A percentile compares a stretch with the other conserved stretches of the same genome.
Evolutionary conservation across 2,329 filamentous ascomycete species (phyloP).

Genomic region (Fusarium proliferatum): DNA sequence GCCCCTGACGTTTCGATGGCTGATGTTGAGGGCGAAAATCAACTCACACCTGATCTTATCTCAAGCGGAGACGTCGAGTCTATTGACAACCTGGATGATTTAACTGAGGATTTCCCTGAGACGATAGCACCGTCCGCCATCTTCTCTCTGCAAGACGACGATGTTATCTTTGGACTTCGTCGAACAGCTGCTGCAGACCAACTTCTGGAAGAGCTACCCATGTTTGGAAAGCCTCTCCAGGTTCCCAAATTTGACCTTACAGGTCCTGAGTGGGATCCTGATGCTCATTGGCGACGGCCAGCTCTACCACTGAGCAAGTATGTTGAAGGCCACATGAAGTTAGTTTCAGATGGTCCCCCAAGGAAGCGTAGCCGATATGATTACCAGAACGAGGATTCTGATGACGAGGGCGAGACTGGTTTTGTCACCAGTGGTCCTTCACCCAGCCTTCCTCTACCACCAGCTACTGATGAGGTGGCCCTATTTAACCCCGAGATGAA

Average conservation of each 20-base stretch:
- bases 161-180: constrained; percentile 82
- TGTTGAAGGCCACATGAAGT: constrained; percentile 81
- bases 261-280: constrained; percentile 70
- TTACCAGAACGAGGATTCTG: constrained; percentile 78
- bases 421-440: constrained; percentile 65
- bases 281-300: constrained; percentile 79
- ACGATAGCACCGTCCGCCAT: constrained; percentile 79
- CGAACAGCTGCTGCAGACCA: constrained; percentile 80
- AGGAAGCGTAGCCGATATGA: constrained; percentile 85
- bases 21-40: constrained; percentile 54
- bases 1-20: constrained; percentile 49
- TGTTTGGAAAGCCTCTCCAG: constrained; percentile 76
- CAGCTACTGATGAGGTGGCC: constrained; percentile 81
- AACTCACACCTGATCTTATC: constrained; percentile 75
- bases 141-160: constrained; percentile 83
- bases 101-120: constrained; percentile 54
- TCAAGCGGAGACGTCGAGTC: constrained; percentile 72
- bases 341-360: constrained; percentile 73
- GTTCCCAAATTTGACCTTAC: constrained; percentile 68
- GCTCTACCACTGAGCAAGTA: constrained; percentile 88
- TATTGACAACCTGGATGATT: constrained; percentile 56
- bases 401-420: constrained; percentile 66
- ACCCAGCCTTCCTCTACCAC: constrained; percentile 64
- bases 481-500: constrained; percentile 92
- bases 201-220: constrained; percentile 81